Percentiles rank a stretch among this genome's conserved stretches.
phyloP scores from a whole-genome alignment of 805 yeast species.

The Myxozyma melibiosi region DNA sequence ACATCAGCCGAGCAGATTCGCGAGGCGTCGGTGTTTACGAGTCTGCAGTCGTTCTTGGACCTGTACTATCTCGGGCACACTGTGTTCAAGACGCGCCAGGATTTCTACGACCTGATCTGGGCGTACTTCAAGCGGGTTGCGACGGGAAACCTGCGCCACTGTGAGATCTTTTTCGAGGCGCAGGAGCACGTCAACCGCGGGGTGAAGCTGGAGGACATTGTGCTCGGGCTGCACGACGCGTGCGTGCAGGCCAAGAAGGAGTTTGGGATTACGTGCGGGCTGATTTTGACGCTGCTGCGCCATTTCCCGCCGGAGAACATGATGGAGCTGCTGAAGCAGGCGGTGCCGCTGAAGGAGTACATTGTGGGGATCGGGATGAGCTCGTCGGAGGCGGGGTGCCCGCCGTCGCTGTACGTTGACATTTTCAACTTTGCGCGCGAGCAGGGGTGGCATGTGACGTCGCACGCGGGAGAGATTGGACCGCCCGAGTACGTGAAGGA shows the following conservation, averaged over 20 bases:
- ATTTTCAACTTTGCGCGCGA: constrained; percentile 57
- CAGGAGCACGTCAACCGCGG: constrained; percentile 35
- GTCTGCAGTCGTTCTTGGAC: constrained; percentile 76
- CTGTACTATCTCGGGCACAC: constrained; percentile 80
- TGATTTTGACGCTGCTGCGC: constrained; percentile 81
- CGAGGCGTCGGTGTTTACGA: constrained; percentile 61
- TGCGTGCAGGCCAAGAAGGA: constrained; percentile 61
- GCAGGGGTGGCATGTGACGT: constrained; percentile 65
- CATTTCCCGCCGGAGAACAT: constrained; percentile 68
- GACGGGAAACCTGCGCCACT: constrained; percentile 31
- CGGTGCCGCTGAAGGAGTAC: constrained; percentile 47
- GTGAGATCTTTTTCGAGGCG: constrained; percentile 34
- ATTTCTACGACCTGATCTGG: constrained; percentile 78
- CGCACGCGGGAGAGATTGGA: constrained; percentile 92
- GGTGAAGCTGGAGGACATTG: constrained; percentile 31
- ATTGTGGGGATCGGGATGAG: constrained; percentile 82
- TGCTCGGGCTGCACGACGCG: constrained; percentile 56
- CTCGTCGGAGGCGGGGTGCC: constrained; percentile 76
- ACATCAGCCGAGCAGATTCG: constrained; percentile 57
- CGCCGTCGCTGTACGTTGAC: constrained; percentile 67
- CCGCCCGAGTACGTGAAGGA: constrained; percentile 66
- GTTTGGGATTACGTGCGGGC: constrained; percentile 64
- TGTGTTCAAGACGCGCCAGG: constrained; percentile 68
- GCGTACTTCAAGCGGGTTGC: constrained; percentile 54
- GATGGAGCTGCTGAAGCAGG: constrained; percentile 56